Conservation (phyloP, 129 eudicot genomes). For the Tagetes patula region DNA sequence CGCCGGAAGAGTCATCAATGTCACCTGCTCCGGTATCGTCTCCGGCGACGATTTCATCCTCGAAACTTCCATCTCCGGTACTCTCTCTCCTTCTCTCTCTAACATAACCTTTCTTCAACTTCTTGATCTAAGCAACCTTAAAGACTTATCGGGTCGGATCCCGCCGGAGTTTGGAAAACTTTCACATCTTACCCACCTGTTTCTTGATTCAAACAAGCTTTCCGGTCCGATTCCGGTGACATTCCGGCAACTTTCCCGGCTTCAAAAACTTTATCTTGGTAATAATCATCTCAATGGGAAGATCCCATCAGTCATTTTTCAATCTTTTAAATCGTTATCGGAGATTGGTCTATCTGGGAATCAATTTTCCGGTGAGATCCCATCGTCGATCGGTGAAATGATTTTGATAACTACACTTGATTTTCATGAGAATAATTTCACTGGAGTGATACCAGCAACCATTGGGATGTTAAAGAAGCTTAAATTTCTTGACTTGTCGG, state of each 20-base stretch:
- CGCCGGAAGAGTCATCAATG: constrained; percentile 61
- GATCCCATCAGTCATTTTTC: constrained; percentile 42
- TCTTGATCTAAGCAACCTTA: constrained; percentile 76
- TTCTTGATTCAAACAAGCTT: constrained; percentile 62
- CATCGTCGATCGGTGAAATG: constrained; percentile 53
- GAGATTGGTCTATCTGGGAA: constrained; percentile 68
- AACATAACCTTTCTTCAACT: constrained; percentile 64
- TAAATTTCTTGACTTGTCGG: constrained; percentile 52
- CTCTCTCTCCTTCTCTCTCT: constrained; percentile 70
- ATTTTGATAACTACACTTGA: constrained; percentile 52
- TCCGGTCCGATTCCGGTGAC: constrained; percentile 56
- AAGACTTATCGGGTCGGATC: constrained; percentile 55
- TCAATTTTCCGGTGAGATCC: constrained; percentile 53
- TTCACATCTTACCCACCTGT: constrained; percentile 46
- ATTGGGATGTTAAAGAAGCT: constrained; percentile 55
- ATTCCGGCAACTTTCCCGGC: constrained; percentile 37
- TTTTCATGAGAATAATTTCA: constrained; percentile 53
- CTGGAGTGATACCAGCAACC: constrained; percentile 52
- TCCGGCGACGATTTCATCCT: constrained; percentile 51
- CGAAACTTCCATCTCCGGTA: constrained; percentile 77
- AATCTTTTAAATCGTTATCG: constrained; percentile 33
- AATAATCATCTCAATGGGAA: constrained; percentile 49
- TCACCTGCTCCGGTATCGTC: constrained; percentile 60
- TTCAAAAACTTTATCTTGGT: constrained; percentile 54
- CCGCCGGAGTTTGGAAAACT: constrained; percentile 75